A percentile compares a stretch with the other conserved stretches of the same genome.
phyloP scores from a whole-genome alignment of 805 yeast species.

The Metschnikowia henanensis region DNA sequence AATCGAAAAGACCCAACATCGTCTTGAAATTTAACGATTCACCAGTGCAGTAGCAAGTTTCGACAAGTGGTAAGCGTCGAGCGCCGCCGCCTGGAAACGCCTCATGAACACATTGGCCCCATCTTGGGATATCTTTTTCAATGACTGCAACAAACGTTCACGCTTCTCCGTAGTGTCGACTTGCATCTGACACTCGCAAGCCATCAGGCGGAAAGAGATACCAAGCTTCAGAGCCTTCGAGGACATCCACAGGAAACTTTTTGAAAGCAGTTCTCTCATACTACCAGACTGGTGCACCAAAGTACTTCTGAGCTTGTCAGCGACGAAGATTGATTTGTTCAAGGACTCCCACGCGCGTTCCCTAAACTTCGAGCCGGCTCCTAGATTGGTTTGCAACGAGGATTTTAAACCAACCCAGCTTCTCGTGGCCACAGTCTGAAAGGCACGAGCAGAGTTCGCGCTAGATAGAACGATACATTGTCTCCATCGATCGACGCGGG shows the following conservation, averaged over 20 bases:
- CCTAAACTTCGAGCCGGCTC: neutral
- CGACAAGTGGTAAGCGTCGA: conserved; percentile 5
- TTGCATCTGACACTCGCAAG: conserved; percentile 3
- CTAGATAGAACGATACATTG: neutral
- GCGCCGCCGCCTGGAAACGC: conserved; percentile 7
- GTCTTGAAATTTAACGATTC: neutral
- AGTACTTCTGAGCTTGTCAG: neutral
- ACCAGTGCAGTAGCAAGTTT: conserved; percentile 5
- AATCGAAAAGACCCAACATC: neutral
- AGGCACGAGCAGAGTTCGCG: neutral
- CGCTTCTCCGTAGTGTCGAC: conserved; percentile 3
- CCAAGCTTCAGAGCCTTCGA: too few relatives aligned
- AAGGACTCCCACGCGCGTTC: neutral
- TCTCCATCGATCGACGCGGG: neutral
- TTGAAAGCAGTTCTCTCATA: too few relatives aligned
- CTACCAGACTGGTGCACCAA: too few relatives aligned
- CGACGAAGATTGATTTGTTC: neutral
- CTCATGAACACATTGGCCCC: neutral
- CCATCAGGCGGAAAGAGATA: conserved; percentile 1
- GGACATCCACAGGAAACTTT: too few relatives aligned
- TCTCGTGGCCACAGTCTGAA: neutral
- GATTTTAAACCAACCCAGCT: neutral
- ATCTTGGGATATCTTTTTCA: neutral
- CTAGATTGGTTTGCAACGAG: neutral
- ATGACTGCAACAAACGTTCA: neutral